Evolutionary conservation across 345 rosid species (phyloP).

Genomic region (Anastatica hierochuntica): DNA sequence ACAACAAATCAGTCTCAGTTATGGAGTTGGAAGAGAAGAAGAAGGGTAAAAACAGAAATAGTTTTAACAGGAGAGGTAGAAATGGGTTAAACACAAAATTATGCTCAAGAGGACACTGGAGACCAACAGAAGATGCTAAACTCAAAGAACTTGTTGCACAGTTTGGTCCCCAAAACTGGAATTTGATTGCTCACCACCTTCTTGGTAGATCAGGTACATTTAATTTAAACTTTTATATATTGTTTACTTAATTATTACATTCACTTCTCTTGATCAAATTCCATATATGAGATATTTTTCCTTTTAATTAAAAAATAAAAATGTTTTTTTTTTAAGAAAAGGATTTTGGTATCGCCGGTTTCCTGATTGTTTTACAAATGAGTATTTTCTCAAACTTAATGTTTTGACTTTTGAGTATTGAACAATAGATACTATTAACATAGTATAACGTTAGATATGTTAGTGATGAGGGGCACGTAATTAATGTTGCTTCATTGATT

Average conservation of each 20-base stretch:
- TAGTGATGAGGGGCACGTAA: too few relatives aligned
- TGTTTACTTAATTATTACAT: neutral
- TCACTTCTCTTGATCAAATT: too few relatives aligned
- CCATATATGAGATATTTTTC: too few relatives aligned
- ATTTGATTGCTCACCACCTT: conserved; percentile 76
- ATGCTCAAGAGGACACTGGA: conserved; percentile 80
- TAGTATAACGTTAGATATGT: too few relatives aligned
- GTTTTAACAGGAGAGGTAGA: conserved; percentile 1
- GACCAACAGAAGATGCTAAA: conserved; percentile 83
- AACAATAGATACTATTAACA: too few relatives aligned
- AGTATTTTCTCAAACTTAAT: neutral
- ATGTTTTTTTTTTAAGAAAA: too few relatives aligned
- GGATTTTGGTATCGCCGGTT: neutral
- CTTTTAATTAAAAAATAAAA: neutral
- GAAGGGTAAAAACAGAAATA: neutral
- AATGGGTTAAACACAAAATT: conserved; percentile 12
- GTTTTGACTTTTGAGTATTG: too few relatives aligned
- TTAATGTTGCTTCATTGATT: conserved; percentile 11
- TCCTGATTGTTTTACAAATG: neutral
- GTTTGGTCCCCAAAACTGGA: conserved; percentile 96
- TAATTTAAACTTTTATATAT: neutral
- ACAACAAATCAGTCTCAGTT: conserved; percentile 16
- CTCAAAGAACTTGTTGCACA: conserved; percentile 80
- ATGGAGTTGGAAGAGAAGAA: conserved; percentile 1
- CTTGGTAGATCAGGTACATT: conserved; percentile 82